These are phyloP conservation scores for Eucalyptus cloeziana DNA, from an alignment of 345 rosid genomes.

Conservation along the genomic window DNA sequence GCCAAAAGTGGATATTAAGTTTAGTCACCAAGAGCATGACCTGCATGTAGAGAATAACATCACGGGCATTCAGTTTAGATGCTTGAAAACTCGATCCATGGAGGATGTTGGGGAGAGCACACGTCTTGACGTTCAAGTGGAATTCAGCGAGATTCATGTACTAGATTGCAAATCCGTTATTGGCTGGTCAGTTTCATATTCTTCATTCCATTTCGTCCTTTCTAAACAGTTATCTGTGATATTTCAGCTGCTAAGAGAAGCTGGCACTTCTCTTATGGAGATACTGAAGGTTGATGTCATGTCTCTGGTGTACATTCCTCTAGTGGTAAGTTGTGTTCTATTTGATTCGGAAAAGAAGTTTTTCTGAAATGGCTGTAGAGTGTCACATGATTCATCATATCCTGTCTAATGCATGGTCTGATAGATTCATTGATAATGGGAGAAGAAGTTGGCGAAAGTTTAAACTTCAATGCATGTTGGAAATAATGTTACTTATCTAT, in stretches of 20 bases:
- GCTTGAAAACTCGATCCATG: slow-evolving; percentile 48
- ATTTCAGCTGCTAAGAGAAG: slow-evolving; percentile 80
- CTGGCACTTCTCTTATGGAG: slow-evolving; percentile 67
- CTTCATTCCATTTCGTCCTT: neutral
- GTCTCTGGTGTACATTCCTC: slow-evolving; percentile 72
- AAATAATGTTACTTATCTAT: neutral
- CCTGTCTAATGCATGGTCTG: neutral
- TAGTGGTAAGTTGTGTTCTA: slow-evolving; percentile 42
- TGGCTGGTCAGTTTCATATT: slow-evolving; percentile 7
- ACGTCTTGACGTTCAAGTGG: slow-evolving; percentile 85
- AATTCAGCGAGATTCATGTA: slow-evolving; percentile 96
- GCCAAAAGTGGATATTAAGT: slow-evolving; percentile 79
- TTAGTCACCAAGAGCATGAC: slow-evolving; percentile 53
- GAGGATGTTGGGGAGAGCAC: slow-evolving; percentile 94
- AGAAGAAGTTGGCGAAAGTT: neutral
- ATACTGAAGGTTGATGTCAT: slow-evolving; percentile 77
- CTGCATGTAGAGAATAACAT: slow-evolving; percentile 66
- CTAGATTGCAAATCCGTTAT: neutral
- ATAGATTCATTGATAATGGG: neutral
- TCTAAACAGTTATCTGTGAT: slow-evolving; percentile 3
- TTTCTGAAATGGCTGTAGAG: neutral
- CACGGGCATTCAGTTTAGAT: slow-evolving; percentile 69
- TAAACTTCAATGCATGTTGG: neutral
- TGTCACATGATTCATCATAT: neutral
- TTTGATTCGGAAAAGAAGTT: neutral